Base-by-base conservation (phyloP, 1,284 basidiomycete species). In the Ustilago curta region DNA sequence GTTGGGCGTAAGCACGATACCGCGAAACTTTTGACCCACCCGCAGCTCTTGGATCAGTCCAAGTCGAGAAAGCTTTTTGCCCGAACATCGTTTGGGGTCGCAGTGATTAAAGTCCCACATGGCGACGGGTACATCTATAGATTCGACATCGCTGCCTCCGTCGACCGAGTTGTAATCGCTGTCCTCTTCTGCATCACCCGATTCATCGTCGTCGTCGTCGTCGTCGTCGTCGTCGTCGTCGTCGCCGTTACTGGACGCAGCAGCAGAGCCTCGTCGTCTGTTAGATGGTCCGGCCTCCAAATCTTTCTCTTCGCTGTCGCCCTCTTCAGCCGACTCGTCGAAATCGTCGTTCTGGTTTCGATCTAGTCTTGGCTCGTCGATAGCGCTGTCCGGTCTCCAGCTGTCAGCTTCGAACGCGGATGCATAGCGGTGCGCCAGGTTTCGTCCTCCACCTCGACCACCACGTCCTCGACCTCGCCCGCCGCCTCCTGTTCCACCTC, bases 1-100 rank as follows among this genome's bases (percentile, higher is more conserved):
- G 82, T 94, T 93, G 0, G 96, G 96, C 93, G 95, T 95, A 64
- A 98, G 89, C 32, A 97, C 95, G 53, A 98, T 88, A 3, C 96
- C 96, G 78, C 93, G 88, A 85, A 97, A 98, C 43, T 93, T 88
- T 62, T 92, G 89, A 0, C 95, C 95, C 9, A 99, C 89, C 53
- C 90, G 89, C 67, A 99, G 89, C 67, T 93, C 91, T 59, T 89
- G 90, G 82, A 97, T 92, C 35, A 98, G 87, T 1, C 93, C 93
- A 21, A 95, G 88, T 5, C 96, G 88, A 0, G 93, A 88, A 0
- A 99, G 89, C 84, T 95, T 96, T 87, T 97, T 97, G 12, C 96
- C 96, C 8, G 93, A 95, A 82, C 96, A 99, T 39, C 94, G 90
- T 55, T 91, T 90, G 0, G 96, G 95, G 85, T 99, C 95, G 85